phyloP scores from a whole-genome alignment of 495 filamentous ascomycete genomes.

The Sphaerosporella brunnea region DNA sequence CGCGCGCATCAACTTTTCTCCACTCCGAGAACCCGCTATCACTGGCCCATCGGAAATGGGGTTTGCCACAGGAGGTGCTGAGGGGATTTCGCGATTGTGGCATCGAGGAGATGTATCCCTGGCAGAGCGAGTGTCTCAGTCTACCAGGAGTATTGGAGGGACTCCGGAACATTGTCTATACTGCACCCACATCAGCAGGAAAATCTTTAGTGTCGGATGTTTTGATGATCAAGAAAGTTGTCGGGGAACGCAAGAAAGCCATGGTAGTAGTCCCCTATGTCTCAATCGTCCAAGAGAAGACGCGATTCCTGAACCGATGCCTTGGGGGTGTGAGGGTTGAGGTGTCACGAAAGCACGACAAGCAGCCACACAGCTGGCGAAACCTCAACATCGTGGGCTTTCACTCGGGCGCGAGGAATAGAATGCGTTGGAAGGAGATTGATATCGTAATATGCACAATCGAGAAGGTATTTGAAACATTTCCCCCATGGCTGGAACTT shows the following conservation, averaged over 20 bases:
- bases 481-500: too few relatives aligned
- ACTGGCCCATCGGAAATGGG: constrained; percentile 42
- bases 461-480: constrained; percentile 67
- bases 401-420: constrained; percentile 53
- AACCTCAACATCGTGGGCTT: constrained; percentile 49
- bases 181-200: constrained; percentile 68
- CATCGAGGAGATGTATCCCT: constrained; percentile 55
- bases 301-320: constrained; percentile 54
- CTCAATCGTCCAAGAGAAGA: constrained; percentile 67
- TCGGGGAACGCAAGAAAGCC: constrained; percentile 50
- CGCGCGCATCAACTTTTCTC: not conserved
- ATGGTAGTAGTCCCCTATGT: constrained; percentile 69
- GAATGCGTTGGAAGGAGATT: constrained; percentile 51
- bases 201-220: constrained; percentile 47
- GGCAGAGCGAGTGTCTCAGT: constrained; percentile 66
- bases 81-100: constrained; percentile 47
- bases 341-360: constrained; percentile 24
- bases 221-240: constrained; percentile 52
- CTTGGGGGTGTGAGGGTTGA: constrained; percentile 44
- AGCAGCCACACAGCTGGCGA: constrained; percentile 30
- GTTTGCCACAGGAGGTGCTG: constrained; percentile 41
- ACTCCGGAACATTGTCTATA: constrained; percentile 57
- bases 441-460: constrained; percentile 72
- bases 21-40: constrained; percentile 2
- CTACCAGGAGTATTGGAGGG: constrained; percentile 49